These are phyloP conservation scores for Alternaria ventricosa DNA, from an alignment of 2,329 filamentous ascomycete genomes.

Conservation along the genomic window DNA sequence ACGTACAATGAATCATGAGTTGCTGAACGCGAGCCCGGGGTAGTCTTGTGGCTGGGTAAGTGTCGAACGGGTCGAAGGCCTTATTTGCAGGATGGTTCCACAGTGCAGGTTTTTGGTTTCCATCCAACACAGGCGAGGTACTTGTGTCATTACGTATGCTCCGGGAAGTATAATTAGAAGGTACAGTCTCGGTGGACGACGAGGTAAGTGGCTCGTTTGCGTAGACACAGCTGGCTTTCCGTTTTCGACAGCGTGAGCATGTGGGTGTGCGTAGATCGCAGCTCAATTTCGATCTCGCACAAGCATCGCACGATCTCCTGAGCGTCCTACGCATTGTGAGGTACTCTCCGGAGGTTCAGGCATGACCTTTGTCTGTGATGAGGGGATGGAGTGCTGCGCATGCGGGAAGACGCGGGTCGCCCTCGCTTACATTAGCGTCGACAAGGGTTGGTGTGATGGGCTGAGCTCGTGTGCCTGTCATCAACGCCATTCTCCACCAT, in stretches of 20 bases:
- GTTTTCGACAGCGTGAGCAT: conserved; percentile 63
- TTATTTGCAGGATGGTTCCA: conserved; percentile 20
- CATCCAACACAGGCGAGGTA: neutral
- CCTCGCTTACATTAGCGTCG: neutral
- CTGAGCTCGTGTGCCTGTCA: neutral
- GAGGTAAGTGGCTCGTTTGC: conserved; percentile 59
- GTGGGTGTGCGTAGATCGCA: conserved; percentile 62
- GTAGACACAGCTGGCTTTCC: conserved; percentile 57
- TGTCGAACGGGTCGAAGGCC: conserved; percentile 63
- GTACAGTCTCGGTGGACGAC: conserved; percentile 1
- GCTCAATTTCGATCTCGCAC: conserved; percentile 62
- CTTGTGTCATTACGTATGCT: neutral
- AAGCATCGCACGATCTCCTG: conserved; percentile 63
- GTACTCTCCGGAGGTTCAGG: neutral
- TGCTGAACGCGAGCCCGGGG: conserved; percentile 59
- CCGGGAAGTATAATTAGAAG: conserved; percentile 11
- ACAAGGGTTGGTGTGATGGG: neutral
- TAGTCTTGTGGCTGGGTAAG: conserved; percentile 62
- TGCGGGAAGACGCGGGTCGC: neutral
- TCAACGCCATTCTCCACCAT: neutral
- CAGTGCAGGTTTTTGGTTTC: neutral
- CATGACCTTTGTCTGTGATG: neutral
- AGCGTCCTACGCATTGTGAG: conserved; percentile 61
- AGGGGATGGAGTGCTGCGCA: neutral
- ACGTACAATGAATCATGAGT: conserved; percentile 64